Evolutionary conservation across 2,329 filamentous ascomycete species (phyloP).

Genomic region (Neurospora crassa): DNA sequence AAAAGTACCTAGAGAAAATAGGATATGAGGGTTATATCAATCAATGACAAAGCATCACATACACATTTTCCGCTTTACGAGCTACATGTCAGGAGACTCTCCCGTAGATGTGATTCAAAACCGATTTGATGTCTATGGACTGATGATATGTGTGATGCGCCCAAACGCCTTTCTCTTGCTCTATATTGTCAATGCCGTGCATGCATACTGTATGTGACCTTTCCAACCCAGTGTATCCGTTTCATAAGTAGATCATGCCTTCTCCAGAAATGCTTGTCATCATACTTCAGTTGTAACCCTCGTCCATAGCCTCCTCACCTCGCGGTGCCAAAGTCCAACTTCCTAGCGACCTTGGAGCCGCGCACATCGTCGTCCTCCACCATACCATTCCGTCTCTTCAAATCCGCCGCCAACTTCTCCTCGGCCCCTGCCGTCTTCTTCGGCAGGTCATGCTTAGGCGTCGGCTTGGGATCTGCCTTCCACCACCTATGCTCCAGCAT

Average conservation of each 20-base stretch:
- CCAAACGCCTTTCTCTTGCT: not conserved
- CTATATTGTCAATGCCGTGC: not conserved
- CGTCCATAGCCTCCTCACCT: conserved; percentile 20
- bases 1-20: no score
- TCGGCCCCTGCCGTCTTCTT: conserved; percentile 61
- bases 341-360: conserved; percentile 69
- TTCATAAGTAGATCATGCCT: conserved; percentile 3
- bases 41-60: no score
- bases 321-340: conserved; percentile 62
- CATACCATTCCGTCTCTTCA: conserved; percentile 67
- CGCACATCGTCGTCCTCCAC: conserved; percentile 48
- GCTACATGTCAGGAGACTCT: no score
- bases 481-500: conserved; percentile 82
- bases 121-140: not conserved
- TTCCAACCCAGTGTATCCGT: not conserved
- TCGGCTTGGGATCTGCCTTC: conserved; percentile 73
- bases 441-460: conserved; percentile 71
- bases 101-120: not conserved
- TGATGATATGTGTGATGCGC: not conserved
- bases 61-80: no score
- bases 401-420: conserved; percentile 66
- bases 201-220: not conserved
- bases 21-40: no score
- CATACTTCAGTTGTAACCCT: not conserved
- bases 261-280: not conserved